Percentiles rank a stretch among this genome's conserved stretches.
Conservation (phyloP, 257 asterid species). For the Jasminum sambac region DNA sequence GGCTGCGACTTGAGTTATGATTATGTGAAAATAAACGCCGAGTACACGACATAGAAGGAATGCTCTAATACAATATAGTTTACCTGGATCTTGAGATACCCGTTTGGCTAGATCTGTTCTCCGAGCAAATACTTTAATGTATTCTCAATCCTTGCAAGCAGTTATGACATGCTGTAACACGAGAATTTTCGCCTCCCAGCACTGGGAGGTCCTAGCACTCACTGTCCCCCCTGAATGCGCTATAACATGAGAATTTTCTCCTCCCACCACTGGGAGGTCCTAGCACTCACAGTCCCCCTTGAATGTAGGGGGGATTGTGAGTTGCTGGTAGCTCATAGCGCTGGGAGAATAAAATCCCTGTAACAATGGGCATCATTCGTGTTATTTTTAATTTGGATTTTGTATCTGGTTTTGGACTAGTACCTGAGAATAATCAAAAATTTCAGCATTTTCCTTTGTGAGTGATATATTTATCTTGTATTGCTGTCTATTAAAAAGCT, state of each 20-base stretch:
- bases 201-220: too few species aligned
- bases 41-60: slow-evolving; percentile 61
- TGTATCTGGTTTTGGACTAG: neutral
- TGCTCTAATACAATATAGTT: neutral
- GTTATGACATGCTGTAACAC: neutral
- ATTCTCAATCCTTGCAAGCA: neutral
- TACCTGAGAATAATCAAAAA: neutral
- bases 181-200: too few species aligned
- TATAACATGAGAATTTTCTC: too few species aligned
- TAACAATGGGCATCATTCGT: neutral
- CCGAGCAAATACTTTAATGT: neutral
- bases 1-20: slow-evolving; percentile 95
- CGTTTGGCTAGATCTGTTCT: neutral
- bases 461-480: too few species aligned
- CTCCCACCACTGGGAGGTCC: too few species aligned
- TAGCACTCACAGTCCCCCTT: too few species aligned
- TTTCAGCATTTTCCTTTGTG: neutral
- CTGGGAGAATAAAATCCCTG: too few species aligned
- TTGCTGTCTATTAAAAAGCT: too few species aligned
- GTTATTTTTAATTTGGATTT: neutral
- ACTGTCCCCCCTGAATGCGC: too few species aligned
- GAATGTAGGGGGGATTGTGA: too few species aligned
- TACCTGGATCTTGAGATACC: neutral
- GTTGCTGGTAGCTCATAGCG: too few species aligned
- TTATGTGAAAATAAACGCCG: slow-evolving; percentile 89